Percentiles rank a stretch among this genome's conserved stretches.
phyloP scores from a whole-genome alignment of 257 asterid species.

The Linaria vulgaris region DNA sequence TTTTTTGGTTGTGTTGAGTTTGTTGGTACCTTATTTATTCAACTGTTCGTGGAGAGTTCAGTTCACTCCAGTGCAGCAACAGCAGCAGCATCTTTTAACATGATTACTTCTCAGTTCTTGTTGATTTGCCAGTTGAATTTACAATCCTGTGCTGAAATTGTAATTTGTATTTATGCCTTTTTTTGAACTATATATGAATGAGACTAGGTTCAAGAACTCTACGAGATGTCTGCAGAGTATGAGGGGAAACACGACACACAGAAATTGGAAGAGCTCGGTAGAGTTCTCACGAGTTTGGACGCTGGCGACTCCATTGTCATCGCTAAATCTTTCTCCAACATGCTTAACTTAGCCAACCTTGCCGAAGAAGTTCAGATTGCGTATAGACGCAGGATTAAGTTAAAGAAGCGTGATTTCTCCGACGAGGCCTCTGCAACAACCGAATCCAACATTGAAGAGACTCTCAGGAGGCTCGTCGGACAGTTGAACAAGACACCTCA shows the following conservation, averaged over 20 bases:
- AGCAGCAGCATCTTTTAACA: too few species aligned
- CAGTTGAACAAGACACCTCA: conserved; percentile 72
- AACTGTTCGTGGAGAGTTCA: too few species aligned
- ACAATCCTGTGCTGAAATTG: background rate
- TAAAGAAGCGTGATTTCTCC: conserved; percentile 69
- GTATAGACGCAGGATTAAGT: conserved; percentile 75
- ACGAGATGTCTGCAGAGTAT: conserved; percentile 87
- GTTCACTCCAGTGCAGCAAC: too few species aligned
- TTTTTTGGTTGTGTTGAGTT: too few species aligned
- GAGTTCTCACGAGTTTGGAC: conserved; percentile 80
- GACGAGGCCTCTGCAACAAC: conserved; percentile 95
- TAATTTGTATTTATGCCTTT: conserved; percentile 19
- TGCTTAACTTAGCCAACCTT: conserved; percentile 90
- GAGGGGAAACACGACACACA: conserved; percentile 67
- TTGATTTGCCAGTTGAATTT: background rate
- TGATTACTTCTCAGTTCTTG: too few species aligned
- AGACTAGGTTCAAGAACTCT: conserved; percentile 88
- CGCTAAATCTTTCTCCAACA: conserved; percentile 86
- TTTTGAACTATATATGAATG: conserved; percentile 20
- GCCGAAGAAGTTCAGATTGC: conserved; percentile 99
- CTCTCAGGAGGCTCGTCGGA: conserved; percentile 81
- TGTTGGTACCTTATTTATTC: too few species aligned
- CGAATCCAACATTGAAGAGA: conserved; percentile 93
- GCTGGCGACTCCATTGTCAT: conserved; percentile 96
- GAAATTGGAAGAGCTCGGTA: conserved; percentile 90